These are phyloP conservation scores for Peronospora belbahrii DNA, from an alignment of 352 stramenopile genomes.

Conservation along the genomic window DNA sequence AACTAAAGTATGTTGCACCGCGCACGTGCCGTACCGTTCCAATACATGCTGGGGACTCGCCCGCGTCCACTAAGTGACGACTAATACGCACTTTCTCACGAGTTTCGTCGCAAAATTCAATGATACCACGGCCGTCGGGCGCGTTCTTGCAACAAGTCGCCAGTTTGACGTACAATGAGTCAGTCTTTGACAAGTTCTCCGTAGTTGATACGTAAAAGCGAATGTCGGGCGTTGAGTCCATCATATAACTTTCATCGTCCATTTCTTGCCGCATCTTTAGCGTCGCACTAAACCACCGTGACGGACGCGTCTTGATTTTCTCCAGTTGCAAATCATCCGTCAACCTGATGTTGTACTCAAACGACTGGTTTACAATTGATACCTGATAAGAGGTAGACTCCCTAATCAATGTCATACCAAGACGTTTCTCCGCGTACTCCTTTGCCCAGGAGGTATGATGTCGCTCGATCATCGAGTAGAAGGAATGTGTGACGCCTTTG, in stretches of 20 bases:
- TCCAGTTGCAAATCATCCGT: conserved; percentile 46
- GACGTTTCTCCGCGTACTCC: conserved; percentile 30
- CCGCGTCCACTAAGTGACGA: conserved; percentile 34
- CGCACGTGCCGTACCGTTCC: conserved; percentile 54
- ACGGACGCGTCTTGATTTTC: conserved; percentile 51
- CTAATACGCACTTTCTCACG: conserved; percentile 45
- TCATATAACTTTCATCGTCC: conserved; percentile 40
- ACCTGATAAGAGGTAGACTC: conserved; percentile 48
- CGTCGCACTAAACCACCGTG: conserved; percentile 69
- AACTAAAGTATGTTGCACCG: conserved; percentile 37
- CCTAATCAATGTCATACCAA: conserved; percentile 34
- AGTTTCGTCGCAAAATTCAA: conserved; percentile 48
- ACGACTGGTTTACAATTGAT: conserved; percentile 47
- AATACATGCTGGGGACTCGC: conserved; percentile 32
- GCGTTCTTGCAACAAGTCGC: conserved; percentile 25
- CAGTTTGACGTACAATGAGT: conserved; percentile 36
- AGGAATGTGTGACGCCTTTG: conserved; percentile 69
- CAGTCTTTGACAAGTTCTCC: conserved; percentile 42
- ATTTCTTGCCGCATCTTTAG: conserved; percentile 81
- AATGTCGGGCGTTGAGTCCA: conserved; percentile 66
- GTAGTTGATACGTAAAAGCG: conserved; percentile 74
- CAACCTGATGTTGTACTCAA: conserved; percentile 63
- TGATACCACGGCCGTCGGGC: conserved; percentile 38
- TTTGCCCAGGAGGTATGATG: conserved; percentile 29
- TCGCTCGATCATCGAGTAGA: conserved; percentile 57